Conservation (phyloP, 2,329 filamentous ascomycete genomes). For the Podosphaera fusca region DNA sequence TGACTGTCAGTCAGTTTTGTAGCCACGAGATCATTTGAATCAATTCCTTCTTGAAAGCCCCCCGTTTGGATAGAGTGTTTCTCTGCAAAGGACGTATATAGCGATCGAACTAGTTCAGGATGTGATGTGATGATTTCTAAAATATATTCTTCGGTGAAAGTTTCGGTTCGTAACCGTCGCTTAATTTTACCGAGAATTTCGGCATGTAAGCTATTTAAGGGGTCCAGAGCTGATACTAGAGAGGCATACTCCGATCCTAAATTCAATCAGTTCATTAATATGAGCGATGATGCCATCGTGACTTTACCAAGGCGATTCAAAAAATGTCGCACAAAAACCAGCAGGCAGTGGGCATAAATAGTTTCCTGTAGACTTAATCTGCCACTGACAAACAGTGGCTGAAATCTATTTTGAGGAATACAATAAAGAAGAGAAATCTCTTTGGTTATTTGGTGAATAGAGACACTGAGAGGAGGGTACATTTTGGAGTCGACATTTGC, state of each 20-base stretch:
- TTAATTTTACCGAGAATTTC: constrained; percentile 79
- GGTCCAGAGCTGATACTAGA: constrained; percentile 56
- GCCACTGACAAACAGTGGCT: constrained; percentile 66
- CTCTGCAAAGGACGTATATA: constrained; percentile 82
- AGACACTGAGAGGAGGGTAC: constrained; percentile 67
- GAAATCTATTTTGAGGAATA: constrained; percentile 91
- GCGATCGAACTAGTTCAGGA: constrained; percentile 60
- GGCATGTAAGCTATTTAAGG: constrained; percentile 61
- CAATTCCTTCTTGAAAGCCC: constrained; percentile 27
- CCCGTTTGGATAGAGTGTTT: constrained; percentile 43
- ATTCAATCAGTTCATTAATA: not conserved
- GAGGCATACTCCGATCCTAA: constrained; percentile 64
- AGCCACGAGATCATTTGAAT: constrained; percentile 31
- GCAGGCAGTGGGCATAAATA: constrained; percentile 90
- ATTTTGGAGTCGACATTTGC: constrained; percentile 30
- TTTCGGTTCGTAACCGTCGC: constrained; percentile 82
- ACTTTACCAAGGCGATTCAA: constrained; percentile 58
- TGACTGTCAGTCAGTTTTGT: constrained; percentile 54
- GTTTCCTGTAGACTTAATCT: constrained; percentile 85
- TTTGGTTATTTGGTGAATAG: constrained; percentile 97
- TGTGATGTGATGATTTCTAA: constrained; percentile 88
- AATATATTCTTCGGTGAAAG: constrained; percentile 95
- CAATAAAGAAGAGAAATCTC: constrained; percentile 94
- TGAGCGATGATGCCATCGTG: not conserved
- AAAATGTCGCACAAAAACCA: constrained; percentile 97